These are phyloP conservation scores for Rutstroemia sp. DNA, from an alignment of 2,329 filamentous ascomycete species.

Conservation along the genomic window DNA sequence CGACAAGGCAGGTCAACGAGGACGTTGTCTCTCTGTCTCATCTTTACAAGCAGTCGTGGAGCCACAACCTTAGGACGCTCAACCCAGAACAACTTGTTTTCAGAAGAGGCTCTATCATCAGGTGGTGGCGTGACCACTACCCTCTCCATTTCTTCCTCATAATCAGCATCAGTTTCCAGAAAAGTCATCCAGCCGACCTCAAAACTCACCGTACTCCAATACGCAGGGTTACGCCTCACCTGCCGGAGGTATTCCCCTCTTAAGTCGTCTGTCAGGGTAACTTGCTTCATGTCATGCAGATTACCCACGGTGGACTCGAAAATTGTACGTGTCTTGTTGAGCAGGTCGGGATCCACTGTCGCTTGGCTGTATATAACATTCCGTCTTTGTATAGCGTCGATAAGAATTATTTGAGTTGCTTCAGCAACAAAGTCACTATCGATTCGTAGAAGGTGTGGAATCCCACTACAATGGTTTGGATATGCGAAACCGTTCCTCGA, in stretches of 20 bases:
- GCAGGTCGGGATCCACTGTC: too few relatives aligned
- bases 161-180: too few relatives aligned
- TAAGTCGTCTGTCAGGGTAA: too few relatives aligned
- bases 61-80: not conserved
- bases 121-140: not conserved
- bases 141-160: not conserved
- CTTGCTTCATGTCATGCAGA: too few relatives aligned
- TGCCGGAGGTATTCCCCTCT: not conserved
- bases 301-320: too few relatives aligned
- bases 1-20: not conserved
- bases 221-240: not conserved
- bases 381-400: not conserved
- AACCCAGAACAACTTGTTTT: not conserved
- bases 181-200: not conserved
- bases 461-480: not conserved
- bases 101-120: not conserved
- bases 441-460: not conserved
- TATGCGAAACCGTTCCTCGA: rapidly evolving
- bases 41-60: too few relatives aligned
- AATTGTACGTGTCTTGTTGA: too few relatives aligned
- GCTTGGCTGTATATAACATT: not conserved
- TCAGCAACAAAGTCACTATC: not conserved
- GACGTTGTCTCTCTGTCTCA: rapidly evolving
- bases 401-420: not conserved
- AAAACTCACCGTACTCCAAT: not conserved